Conservation (phyloP, 305 asterid species). For the Stenogyne calaminthoides region DNA sequence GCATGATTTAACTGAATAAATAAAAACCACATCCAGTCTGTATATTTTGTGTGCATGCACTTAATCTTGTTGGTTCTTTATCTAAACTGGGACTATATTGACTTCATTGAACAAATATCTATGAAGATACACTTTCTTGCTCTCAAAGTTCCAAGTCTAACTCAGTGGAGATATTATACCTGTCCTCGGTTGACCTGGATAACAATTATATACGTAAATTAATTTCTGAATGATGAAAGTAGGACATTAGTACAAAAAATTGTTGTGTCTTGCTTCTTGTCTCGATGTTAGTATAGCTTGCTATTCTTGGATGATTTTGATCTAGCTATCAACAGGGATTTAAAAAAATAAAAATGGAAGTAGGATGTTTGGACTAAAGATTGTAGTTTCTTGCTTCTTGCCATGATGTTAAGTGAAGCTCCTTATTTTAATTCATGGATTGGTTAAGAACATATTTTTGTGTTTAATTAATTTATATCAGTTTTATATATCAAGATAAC, state of each 20-base stretch:
- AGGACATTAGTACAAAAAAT: background rate
- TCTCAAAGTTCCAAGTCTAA: too few relatives aligned
- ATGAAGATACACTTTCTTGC: too few relatives aligned
- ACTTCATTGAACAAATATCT: too few relatives aligned
- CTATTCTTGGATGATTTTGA: background rate
- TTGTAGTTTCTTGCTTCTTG: background rate
- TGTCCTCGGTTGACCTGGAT: background rate
- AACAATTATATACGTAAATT: background rate
- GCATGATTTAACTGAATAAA: background rate
- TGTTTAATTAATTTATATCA: conserved; percentile 18
- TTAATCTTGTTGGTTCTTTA: too few relatives aligned
- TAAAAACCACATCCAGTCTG: background rate
- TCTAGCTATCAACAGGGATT: background rate
- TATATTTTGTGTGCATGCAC: too few relatives aligned
- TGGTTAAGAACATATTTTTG: background rate
- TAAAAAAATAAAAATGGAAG: background rate
- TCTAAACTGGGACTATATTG: too few relatives aligned
- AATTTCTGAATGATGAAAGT: background rate
- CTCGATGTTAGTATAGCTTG: background rate
- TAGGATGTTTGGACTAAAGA: conserved; percentile 9
- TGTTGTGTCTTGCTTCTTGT: background rate
- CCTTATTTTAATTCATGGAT: background rate
- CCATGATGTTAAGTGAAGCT: conserved; percentile 25
- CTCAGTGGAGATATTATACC: background rate
- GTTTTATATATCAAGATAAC: conserved; percentile 3